A percentile compares a stretch with the other conserved stretches of the same genome.
Evolutionary conservation across 768 basidiomycete species (phyloP).

Genomic region (Rhodotorula kratochvilovae): DNA sequence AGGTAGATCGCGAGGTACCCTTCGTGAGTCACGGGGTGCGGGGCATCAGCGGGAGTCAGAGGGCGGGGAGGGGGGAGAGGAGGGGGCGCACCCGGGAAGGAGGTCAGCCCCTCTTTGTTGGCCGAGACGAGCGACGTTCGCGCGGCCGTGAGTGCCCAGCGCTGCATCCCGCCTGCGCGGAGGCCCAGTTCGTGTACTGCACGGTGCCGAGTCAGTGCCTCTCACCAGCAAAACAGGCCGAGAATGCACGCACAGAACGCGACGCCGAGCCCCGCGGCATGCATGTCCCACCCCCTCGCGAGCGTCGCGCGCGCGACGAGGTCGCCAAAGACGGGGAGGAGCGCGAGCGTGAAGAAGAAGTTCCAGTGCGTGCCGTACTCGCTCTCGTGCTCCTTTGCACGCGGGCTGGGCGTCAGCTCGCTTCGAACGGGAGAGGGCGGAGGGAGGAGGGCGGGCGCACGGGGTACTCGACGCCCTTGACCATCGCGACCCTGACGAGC

Average conservation of each 20-base stretch:
- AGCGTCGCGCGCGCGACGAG: conserved; percentile 6
- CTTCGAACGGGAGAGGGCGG: background rate
- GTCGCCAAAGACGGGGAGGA: conserved; percentile 56
- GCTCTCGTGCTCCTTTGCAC: conserved; percentile 75
- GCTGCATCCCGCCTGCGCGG: conserved; percentile 56
- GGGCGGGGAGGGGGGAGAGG: background rate
- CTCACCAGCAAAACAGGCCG: background rate
- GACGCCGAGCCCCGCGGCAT: conserved; percentile 20
- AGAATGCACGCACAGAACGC: background rate
- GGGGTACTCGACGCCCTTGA: conserved; percentile 91
- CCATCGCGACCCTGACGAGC: conserved; percentile 68
- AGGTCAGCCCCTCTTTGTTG: conserved; percentile 90
- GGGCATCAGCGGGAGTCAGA: background rate
- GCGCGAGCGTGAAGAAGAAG: conserved; percentile 88
- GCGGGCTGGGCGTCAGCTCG: background rate
- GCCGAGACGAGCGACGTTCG: conserved; percentile 63
- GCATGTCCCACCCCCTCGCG: conserved; percentile 6
- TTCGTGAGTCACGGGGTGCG: conserved; percentile 40
- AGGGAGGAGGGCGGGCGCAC: conserved; percentile 52
- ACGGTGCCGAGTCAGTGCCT: too few species aligned
- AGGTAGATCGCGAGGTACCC: conserved; percentile 89
- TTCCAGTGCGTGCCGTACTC: conserved; percentile 99
- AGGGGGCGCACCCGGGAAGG: conserved; percentile 59
- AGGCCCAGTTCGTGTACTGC: conserved; percentile 70
- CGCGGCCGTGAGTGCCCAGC: conserved; percentile 63